These are phyloP conservation scores for Xerocomus brunneocitrinus DNA, from an alignment of 768 basidiomycete genomes.

Conservation along the genomic window DNA sequence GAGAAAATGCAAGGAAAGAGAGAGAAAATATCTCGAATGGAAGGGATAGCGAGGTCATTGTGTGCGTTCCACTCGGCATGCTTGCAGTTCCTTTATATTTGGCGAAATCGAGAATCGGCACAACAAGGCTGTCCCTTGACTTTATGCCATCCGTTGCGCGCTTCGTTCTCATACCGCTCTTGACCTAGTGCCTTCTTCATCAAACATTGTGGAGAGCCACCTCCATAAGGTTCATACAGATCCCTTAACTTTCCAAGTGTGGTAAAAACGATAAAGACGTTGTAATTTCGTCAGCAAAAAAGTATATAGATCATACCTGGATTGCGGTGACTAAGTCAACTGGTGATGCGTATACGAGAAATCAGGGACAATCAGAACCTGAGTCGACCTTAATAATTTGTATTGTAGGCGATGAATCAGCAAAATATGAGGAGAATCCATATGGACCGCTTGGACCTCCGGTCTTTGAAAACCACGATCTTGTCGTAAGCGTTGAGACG, in stretches of 20 bases:
- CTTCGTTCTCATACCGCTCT: not conserved
- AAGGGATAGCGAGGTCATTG: not conserved
- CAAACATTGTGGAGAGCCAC: not conserved
- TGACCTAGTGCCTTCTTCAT: not conserved
- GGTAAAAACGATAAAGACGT: not conserved
- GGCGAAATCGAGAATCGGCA: not conserved
- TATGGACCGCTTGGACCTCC: not conserved
- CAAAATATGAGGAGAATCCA: too few species aligned
- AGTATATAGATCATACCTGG: not conserved
- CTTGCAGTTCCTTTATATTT: slow-evolving; percentile 9
- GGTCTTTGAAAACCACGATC: not conserved
- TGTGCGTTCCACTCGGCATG: too few species aligned
- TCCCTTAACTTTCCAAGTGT: not conserved
- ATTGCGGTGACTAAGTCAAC: not conserved
- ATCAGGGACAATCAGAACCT: not conserved
- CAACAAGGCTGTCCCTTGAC: not conserved
- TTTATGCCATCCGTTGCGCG: not conserved
- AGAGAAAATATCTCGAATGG: slow-evolving; percentile 2
- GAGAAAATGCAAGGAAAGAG: slow-evolving; percentile 3
- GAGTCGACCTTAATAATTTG: not conserved
- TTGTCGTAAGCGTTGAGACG: not conserved
- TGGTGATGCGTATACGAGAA: not conserved
- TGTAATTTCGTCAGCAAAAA: not conserved
- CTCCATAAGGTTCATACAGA: not conserved
- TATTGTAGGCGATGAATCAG: not conserved